These are phyloP conservation scores for Debaryomyces psychrophilus DNA, from an alignment of 1,139 yeast species.

Conservation along the genomic window DNA sequence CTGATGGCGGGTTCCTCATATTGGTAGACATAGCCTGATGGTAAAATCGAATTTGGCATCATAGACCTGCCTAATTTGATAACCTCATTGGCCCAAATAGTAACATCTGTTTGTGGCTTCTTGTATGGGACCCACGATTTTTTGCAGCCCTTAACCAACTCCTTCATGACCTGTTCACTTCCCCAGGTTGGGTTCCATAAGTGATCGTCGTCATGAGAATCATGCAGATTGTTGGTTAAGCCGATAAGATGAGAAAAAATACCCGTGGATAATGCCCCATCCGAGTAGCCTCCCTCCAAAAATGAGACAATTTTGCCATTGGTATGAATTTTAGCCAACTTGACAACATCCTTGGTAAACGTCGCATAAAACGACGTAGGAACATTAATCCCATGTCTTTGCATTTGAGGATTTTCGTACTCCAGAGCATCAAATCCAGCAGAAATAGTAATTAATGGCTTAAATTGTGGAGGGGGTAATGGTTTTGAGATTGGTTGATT, in stretches of 20 bases:
- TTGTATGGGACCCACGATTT: conserved; percentile 65
- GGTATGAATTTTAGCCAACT: conserved; percentile 62
- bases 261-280: conserved; percentile 81
- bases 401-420: conserved; percentile 81
- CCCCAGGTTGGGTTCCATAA: conserved; percentile 71
- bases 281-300: conserved; percentile 87
- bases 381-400: conserved; percentile 79
- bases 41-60: conserved; percentile 61
- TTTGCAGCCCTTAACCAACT: conserved; percentile 70
- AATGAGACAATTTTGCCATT: conserved; percentile 69
- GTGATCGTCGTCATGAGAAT: conserved; percentile 37
- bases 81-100: conserved; percentile 70
- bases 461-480: conserved; percentile 55
- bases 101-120: conserved; percentile 47
- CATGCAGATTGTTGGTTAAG: conserved; percentile 30
- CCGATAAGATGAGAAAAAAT: conserved; percentile 80
- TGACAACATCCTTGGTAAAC: conserved; percentile 74
- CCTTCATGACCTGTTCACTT: conserved; percentile 62
- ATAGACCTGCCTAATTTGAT: conserved; percentile 67
- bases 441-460: conserved; percentile 71
- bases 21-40: conserved; percentile 42
- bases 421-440: conserved; percentile 93
- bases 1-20: conserved; percentile 21
- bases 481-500: conserved; percentile 31
- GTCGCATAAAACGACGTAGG: conserved; percentile 80